Base-by-base conservation (phyloP, 2,329 filamentous ascomycete genomes). In the Aspergillus amoenus region DNA sequence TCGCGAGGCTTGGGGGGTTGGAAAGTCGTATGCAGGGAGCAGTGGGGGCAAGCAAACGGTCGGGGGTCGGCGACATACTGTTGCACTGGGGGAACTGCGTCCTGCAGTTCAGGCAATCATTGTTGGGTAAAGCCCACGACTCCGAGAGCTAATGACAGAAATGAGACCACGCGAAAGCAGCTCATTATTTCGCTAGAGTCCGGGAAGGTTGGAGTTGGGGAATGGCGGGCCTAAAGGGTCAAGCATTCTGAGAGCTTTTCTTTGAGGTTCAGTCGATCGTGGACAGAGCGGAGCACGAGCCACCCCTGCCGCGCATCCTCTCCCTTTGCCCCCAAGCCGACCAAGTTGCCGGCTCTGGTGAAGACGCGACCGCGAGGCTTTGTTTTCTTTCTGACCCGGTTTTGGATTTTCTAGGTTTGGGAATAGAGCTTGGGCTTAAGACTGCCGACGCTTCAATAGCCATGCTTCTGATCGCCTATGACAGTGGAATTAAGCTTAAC, bases 131-230 rank as follows among this genome's bases (percentile, higher is more conserved):
- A 42, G 45, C 55, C 62, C 62, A 51, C 52, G 55, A 59, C 44
- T 55, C 57, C 37, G 47, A 53, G 52, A 63, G 63, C 58, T 44
- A 55, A 52, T 46, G 22, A 21, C 24, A 39, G 56, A 52, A 58
- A 45, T 22, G 52, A 61, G 51, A 30, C 52, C 53, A 57, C 42
- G 44, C 44, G 48, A 50, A 50, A 61, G 59, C 52, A 62, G 61
- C 45, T 55, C 65, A 67, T 66, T 58, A 61, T 65, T 62, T 57
- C 63, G 59, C 63, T 4, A 42, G 13, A 49, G 58, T 51, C 57
- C 30, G 48, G 40, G 49, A 34, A 21, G 34, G 43, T 40, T 44
- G 53, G 55, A 48, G 52, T 40, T 51, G n/a, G 46, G 22, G 34
- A 40, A 43, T 34, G 39, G 48, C 15, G 42, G 48, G 52, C 40